Base-by-base conservation (phyloP, 2,329 filamentous ascomycete species). In the Phaeosphaeriaceae sp. region DNA sequence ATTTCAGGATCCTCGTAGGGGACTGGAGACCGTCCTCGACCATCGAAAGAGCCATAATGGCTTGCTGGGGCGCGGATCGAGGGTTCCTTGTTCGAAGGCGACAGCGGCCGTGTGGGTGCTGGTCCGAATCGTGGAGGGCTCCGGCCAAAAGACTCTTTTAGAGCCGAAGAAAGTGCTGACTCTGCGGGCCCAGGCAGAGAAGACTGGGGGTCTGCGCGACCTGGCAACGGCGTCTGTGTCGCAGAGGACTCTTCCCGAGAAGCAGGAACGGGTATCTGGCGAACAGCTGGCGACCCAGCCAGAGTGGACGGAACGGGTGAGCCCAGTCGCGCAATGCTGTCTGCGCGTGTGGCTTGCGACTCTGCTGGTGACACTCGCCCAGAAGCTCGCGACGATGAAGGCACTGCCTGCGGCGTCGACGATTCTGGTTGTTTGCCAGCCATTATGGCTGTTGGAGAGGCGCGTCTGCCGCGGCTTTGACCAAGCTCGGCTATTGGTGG, bases 1-100 rank as follows among this genome's bases (percentile, higher is more conserved):
- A 98, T 92, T 75, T 97, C 93, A 17, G 93, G 90, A 70, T 98
- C 92, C 79, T 98, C 93, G 72, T 89, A 90, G 4, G 89, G 88
- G 21, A 83, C 87, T 48, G 83, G 85, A 72, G 74, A 82, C 61
- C 79, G 77, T 65, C 70, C 77, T 64, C 89, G 86, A 50, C 87
- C 86, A 63, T 95, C 91, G 69, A 96, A 93, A 10, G 93, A 97
- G 53, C 93, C 94, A 76, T 95, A 96, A 70, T 90, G 91, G 61
- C 89, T 91, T 24, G 87, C 86, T 2, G 88, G 85, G 13, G 81
- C 78, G 58, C 84, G 80, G 60, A 82, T 74, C 58, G 84, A 71
- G 60, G 83, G 78, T 49, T 81, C 77, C 24, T 81, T 64, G 46
- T 60, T 60, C 20, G 59, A 54, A 6, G 89, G 89, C 47, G 89